Conservation (phyloP, 2,329 filamentous ascomycete species). For the Sphaerulina vaccinii region DNA sequence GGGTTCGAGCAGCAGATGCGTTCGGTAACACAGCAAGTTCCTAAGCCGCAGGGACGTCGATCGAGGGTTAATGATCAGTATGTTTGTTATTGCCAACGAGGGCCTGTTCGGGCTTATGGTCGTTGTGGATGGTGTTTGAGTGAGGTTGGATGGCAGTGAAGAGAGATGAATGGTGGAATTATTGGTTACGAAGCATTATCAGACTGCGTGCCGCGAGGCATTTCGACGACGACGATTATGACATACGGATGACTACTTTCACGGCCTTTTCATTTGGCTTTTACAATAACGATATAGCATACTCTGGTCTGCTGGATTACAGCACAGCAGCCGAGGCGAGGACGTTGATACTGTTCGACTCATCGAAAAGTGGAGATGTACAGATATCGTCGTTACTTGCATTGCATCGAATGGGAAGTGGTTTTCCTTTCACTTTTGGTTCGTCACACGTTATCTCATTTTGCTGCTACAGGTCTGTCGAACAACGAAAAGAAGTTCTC, state of each 20-base stretch:
- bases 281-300: neutral
- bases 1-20: conserved; percentile 41
- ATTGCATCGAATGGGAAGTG: too few species aligned
- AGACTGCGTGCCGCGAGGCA: conserved; percentile 35
- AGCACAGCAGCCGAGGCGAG: too few species aligned
- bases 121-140: conserved; percentile 45
- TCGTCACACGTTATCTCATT: too few species aligned
- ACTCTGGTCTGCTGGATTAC: neutral
- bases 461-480: neutral
- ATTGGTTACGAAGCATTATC: too few species aligned
- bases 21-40: conserved; percentile 26
- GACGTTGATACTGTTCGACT: too few species aligned
- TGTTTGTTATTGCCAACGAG: conserved; percentile 38
- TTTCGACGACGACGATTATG: conserved; percentile 12
- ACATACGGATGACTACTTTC: neutral
- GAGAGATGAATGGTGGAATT: neutral
- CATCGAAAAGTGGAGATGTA: too few species aligned
- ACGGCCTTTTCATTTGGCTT: neutral
- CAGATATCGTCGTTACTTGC: too few species aligned
- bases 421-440: too few species aligned
- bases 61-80: conserved; percentile 24
- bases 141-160: conserved; percentile 42
- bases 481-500: neutral
- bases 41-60: conserved; percentile 10
- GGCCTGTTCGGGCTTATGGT: conserved; percentile 42